These are phyloP conservation scores for Zygosaccharomyces gambellarensis DNA, from an alignment of 805 yeast genomes.

Conservation along the genomic window DNA sequence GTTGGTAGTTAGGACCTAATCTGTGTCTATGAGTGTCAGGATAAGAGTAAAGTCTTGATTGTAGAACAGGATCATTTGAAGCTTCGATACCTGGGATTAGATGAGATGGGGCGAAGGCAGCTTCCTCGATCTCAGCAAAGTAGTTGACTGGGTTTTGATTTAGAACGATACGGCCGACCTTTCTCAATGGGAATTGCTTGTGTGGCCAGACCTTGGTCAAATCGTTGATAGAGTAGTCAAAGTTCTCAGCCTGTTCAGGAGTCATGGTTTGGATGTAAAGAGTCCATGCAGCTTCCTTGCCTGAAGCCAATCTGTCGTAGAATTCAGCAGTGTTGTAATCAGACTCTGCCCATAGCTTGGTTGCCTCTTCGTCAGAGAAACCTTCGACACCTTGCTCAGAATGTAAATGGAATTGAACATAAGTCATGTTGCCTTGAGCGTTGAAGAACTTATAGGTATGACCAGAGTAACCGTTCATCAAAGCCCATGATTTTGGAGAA, in stretches of 20 bases:
- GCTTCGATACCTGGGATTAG: constrained; percentile 73
- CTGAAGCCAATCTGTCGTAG: constrained; percentile 43
- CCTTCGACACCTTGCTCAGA: constrained; percentile 49
- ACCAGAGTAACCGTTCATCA: constrained; percentile 61
- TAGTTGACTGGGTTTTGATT: constrained; percentile 55
- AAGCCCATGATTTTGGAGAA: constrained; percentile 49
- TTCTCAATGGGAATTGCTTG: constrained; percentile 73
- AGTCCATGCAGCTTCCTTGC: constrained; percentile 48
- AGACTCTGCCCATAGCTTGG: constrained; percentile 41
- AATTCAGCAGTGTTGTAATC: constrained; percentile 43
- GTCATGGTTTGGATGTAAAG: constrained; percentile 64
- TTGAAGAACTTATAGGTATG: constrained; percentile 58
- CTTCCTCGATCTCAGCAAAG: constrained; percentile 45
- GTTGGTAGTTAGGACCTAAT: constrained; percentile 63
- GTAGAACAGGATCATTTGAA: constrained; percentile 72
- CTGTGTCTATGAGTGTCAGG: constrained; percentile 75
- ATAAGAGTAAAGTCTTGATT: constrained; percentile 70
- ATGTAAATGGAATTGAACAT: constrained; percentile 51
- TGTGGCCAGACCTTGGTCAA: constrained; percentile 90
- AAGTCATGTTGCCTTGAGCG: constrained; percentile 44
- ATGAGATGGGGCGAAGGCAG: constrained; percentile 69
- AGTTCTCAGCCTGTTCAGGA: constrained; percentile 66
- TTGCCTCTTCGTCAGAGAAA: constrained; percentile 44
- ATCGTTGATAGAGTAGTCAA: constrained; percentile 77
- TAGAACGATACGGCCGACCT: constrained; percentile 57